Evolutionary conservation across 176 grass and related monocot genomes (phyloP).

Genomic region (Carex pumila): DNA sequence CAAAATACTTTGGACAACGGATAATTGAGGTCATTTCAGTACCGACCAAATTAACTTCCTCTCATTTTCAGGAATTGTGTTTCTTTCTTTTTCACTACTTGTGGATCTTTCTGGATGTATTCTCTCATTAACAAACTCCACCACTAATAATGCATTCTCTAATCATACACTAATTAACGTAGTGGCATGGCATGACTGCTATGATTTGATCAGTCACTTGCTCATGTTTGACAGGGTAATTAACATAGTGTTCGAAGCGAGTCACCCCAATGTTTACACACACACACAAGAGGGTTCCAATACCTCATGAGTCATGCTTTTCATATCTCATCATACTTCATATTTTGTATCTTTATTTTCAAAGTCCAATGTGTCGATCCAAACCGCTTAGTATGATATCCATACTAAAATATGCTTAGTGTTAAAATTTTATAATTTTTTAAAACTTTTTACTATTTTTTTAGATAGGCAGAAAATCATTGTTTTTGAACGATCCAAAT

Average conservation of each 20-base stretch:
- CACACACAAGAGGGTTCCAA: no score
- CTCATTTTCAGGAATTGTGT: not conserved
- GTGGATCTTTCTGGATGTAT: not conserved
- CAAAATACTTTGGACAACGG: not conserved
- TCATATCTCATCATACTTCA: not conserved
- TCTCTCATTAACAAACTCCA: not conserved
- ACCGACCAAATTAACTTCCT: not conserved
- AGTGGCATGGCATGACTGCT: not conserved
- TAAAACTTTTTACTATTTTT: no score
- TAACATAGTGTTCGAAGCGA: not conserved
- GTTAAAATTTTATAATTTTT: no score
- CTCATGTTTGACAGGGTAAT: not conserved
- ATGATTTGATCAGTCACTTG: not conserved
- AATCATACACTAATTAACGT: not conserved
- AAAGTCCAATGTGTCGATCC: no score
- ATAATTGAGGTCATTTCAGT: not conserved
- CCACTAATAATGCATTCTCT: not conserved
- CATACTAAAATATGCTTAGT: no score
- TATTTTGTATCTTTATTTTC: no score
- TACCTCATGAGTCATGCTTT: not conserved
- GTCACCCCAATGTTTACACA: not conserved
- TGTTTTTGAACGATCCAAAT: no score
- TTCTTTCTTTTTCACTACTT: not conserved
- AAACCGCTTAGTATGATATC: no score
- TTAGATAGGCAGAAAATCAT: no score